A percentile compares a stretch with the other conserved stretches of the same genome.
phyloP scores from a whole-genome alignment of 805 yeast genomes.

The Saccharomyces mikatae region DNA sequence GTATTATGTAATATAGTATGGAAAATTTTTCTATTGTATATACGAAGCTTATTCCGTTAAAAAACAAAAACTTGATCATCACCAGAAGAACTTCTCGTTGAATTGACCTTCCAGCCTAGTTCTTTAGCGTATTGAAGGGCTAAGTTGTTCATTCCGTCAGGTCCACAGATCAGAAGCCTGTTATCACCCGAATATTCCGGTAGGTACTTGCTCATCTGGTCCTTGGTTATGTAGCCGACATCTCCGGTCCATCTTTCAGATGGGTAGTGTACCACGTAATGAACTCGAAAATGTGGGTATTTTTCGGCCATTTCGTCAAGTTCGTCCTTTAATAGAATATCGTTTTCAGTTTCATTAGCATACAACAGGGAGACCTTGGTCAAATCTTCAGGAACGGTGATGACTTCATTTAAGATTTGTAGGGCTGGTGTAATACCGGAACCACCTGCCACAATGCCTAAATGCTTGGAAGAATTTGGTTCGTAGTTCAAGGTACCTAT shows the following conservation, averaged over 20 bases:
- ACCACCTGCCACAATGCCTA: constrained; percentile 75
- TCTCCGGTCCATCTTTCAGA: constrained; percentile 47
- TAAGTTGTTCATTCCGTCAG: constrained; percentile 54
- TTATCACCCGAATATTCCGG: constrained; percentile 44
- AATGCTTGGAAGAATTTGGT: constrained; percentile 51
- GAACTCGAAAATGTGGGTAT: constrained; percentile 55
- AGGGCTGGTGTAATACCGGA: constrained; percentile 86
- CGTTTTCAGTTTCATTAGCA: constrained; percentile 72
- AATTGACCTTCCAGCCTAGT: constrained; percentile 49
- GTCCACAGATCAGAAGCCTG: constrained; percentile 67
- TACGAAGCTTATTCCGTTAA: constrained; percentile 16
- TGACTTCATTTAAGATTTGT: constrained; percentile 64
- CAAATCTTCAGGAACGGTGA: constrained; percentile 59
- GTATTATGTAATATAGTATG: background rate
- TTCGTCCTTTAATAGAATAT: constrained; percentile 63
- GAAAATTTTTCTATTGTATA: background rate
- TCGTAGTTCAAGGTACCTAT: constrained; percentile 61
- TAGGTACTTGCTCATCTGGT: constrained; percentile 44
- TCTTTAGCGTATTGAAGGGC: constrained; percentile 45
- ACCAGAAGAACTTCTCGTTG: constrained; percentile 38
- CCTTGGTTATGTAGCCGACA: constrained; percentile 52
- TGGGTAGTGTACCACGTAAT: constrained; percentile 50
- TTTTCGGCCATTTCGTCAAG: constrained; percentile 58
- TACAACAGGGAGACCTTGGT: constrained; percentile 56
- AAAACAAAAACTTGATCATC: constrained; percentile 54